Base-by-base conservation (phyloP, 2,329 filamentous ascomycete species). In the Fusarium drepaniforme region DNA sequence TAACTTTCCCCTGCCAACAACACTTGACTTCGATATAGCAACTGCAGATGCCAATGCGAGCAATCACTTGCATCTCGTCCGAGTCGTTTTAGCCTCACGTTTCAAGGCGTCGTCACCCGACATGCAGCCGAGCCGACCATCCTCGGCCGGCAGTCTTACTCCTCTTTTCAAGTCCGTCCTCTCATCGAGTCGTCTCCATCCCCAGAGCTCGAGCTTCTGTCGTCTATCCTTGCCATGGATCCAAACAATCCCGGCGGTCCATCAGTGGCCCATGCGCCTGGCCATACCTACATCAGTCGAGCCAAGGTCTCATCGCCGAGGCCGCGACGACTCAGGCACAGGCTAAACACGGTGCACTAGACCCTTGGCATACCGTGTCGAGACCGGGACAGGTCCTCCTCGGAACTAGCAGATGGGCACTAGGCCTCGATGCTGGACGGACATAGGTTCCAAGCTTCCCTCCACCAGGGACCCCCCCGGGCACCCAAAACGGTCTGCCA, bases 401-500 rank as follows among this genome's bases (percentile, higher is more conserved):
- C 28, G n/a, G 42, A 28, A 25, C 49, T 53, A 53, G 49, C 49
- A 53, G 49, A 16, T 30, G 44, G 44, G 44, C 21, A 23, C 44
- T 49, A 25, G 21, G 25, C 21, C 21, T 42, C 25, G 38, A 33
- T 23, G 35, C 42, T 46, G 44, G 23, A 49, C 44, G 44, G 44
- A 49, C 44, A 49, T 49, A 53, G 49, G 49, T 33, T 53, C 49
- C 49, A 42, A 42, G 37, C 35, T 58, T 58, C 53, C 35, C 49
- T 42, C 62, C n/a, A 25, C 21, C 21, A 38, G 40, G 40, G 33
- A 8, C 6, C n/a, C 46, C 46, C 63, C 53, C 33, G 28, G 49
- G 18, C 49, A 53, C 33, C 30, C 40, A 44, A 61, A 67, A 67
- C 65, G 65, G 65, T 67, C 58, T 66, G 51, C 44, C 61, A 46